Base-by-base conservation (phyloP, 1,284 basidiomycete genomes). In the Cryptococcus neoformans region DNA sequence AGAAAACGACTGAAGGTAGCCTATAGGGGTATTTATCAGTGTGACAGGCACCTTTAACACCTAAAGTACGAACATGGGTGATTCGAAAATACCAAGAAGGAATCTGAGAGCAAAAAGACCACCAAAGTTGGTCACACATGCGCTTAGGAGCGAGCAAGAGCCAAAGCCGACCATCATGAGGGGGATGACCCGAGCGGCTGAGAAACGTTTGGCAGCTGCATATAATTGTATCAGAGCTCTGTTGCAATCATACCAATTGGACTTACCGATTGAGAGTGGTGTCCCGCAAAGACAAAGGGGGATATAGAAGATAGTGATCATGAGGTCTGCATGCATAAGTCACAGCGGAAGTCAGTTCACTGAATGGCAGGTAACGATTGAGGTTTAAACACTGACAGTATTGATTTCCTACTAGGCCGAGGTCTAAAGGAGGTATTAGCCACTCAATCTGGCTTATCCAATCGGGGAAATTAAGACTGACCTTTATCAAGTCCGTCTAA, bases 111-210 rank as follows among this genome's bases (percentile, higher is more conserved):
- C 44, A 45, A 59, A 59, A 12, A 63, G 51, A 47, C 61, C 56
- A 39, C 57, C 62, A 52, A 65, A 65, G 44, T 62, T 64, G 35
- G 28, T 62, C 34, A 51, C 54, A 11, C 59, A 54, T 5, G 60
- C 60, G 41, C 53, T 57, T 36, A 66, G 53, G n/a, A 62, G 53
- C 8, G 64, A 56, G 42, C 51, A 50, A 63, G 74, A 57, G 53
- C 81, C 81, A 61, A 82, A 82, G 42, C 81, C 80, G 51, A 81
- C 55, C 80, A 82, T 81, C 78, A 82, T 79, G 47, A 80, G 55
- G 1, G 81, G 81, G 7, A 82, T 69, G 0, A 83, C 78, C 10
- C 80, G 73, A 4, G 81, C 80, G n/a, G 81, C 80, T 46, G 79
- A 80, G 58, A 68, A 81, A 50, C 74, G 73, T 62, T 82, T 82